phyloP scores from a whole-genome alignment of 106 monocot genomes.

The Dioscorea zingiberensis region DNA sequence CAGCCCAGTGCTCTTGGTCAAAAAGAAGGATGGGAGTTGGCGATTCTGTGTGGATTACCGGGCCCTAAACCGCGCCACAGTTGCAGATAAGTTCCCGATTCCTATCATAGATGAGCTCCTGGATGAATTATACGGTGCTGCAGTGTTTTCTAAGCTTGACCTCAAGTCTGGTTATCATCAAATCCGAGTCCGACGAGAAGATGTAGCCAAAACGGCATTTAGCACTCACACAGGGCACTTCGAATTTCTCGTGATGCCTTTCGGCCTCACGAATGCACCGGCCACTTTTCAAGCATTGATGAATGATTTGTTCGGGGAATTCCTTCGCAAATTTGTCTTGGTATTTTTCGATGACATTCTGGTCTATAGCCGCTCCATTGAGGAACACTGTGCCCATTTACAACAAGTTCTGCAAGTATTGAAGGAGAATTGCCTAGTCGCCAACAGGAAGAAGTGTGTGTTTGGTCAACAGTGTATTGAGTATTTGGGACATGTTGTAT shows the following conservation, averaged over 20 bases:
- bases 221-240: too few relatives aligned
- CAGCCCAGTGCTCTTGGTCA: background rate
- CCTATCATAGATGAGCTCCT: conserved; percentile 3
- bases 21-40: conserved; percentile 4
- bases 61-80: background rate
- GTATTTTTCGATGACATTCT: conserved; percentile 3
- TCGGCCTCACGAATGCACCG: too few relatives aligned
- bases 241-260: too few relatives aligned
- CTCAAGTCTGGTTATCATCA: conserved; percentile 5
- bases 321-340: background rate
- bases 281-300: too few relatives aligned
- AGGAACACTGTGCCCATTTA: background rate
- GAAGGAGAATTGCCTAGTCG: too few relatives aligned
- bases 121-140: background rate
- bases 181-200: background rate
- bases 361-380: background rate
- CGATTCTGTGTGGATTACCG: too few relatives aligned
- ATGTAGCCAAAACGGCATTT: background rate
- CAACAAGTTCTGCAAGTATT: background rate
- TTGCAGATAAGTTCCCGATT: background rate
- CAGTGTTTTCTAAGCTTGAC: conserved; percentile 1
- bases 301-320: background rate
- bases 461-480: background rate
- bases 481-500: conserved; percentile 4
- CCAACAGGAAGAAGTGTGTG: background rate